phyloP scores from a whole-genome alignment of 768 basidiomycete genomes.

The Mycena indigotica region DNA sequence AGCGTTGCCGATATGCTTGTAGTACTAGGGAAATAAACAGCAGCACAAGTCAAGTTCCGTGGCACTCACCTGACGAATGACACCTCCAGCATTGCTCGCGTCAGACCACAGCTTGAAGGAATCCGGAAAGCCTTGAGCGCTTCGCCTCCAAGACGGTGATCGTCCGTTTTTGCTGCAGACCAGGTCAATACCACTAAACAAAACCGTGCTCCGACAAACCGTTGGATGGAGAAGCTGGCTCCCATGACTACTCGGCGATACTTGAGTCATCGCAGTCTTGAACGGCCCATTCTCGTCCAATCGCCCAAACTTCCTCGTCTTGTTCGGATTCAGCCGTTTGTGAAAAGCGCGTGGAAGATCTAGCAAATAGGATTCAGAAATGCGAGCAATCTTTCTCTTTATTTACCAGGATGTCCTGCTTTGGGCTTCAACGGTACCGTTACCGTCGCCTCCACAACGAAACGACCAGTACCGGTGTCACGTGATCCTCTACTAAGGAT shows the following conservation, averaged over 20 bases:
- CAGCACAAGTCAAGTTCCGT: no score
- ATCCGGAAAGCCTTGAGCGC: constrained; percentile 80
- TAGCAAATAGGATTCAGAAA: constrained; percentile 34
- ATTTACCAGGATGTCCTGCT: constrained; percentile 61
- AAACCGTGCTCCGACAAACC: constrained; percentile 14
- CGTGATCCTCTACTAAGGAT: constrained; percentile 54
- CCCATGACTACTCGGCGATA: constrained; percentile 53
- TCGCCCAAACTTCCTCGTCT: constrained; percentile 48
- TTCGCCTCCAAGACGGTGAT: constrained; percentile 69
- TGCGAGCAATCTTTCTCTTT: no score
- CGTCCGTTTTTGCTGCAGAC: constrained; percentile 67
- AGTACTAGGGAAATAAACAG: no score
- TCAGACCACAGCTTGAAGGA: constrained; percentile 60
- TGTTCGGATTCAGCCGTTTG: constrained; percentile 22
- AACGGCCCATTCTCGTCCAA: constrained; percentile 56
- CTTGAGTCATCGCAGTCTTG: constrained; percentile 62
- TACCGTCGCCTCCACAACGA: constrained; percentile 59
- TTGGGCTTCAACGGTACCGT: constrained; percentile 54
- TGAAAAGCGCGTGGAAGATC: background rate
- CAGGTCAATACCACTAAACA: no score
- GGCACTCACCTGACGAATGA: constrained; percentile 55
- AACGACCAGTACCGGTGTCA: constrained; percentile 46
- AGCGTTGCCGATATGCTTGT: constrained; percentile 79
- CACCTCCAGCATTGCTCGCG: constrained; percentile 35
- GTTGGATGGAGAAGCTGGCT: constrained; percentile 47